Conservation (phyloP, 495 filamentous ascomycete genomes). For the Rhizodiscina lignyota region DNA sequence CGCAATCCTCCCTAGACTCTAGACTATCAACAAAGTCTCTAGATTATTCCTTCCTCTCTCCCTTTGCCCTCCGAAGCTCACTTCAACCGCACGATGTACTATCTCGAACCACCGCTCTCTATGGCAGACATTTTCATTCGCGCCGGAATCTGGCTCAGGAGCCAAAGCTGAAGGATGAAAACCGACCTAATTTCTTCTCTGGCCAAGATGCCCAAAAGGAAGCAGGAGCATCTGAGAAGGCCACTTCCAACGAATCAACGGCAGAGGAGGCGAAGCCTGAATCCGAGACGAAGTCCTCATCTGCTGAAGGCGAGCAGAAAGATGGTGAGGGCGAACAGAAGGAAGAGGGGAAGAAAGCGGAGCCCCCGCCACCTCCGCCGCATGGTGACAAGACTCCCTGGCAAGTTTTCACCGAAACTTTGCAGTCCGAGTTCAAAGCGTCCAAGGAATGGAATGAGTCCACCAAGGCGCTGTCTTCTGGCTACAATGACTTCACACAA, state of each 20-base stretch:
- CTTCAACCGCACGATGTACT: slow-evolving; percentile 18
- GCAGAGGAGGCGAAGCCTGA: slow-evolving; percentile 13
- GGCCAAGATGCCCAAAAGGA: slow-evolving; percentile 6
- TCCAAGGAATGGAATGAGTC: slow-evolving; percentile 99
- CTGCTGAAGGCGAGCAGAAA: slow-evolving; percentile 10
- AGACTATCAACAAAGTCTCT: slow-evolving; percentile 1
- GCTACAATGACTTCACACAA: slow-evolving; percentile 81
- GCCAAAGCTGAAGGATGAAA: slow-evolving; percentile 21
- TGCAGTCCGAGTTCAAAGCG: slow-evolving; percentile 81
- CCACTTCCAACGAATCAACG: slow-evolving; percentile 15
- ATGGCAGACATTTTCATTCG: slow-evolving; percentile 12
- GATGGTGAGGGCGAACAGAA: slow-evolving; percentile 12
- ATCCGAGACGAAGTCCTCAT: not conserved
- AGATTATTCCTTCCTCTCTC: slow-evolving; percentile 4
- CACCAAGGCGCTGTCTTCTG: slow-evolving; percentile 80
- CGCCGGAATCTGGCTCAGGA: slow-evolving; percentile 10
- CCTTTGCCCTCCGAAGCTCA: slow-evolving; percentile 10
- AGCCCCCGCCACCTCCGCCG: slow-evolving; percentile 67
- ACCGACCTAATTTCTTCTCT: no score
- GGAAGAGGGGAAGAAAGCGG: slow-evolving; percentile 50
- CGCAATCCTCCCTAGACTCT: slow-evolving; percentile 4
- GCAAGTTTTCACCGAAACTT: slow-evolving; percentile 95
- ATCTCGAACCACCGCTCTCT: slow-evolving; percentile 8
- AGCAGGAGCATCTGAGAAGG: slow-evolving; percentile 20
- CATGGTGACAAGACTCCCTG: slow-evolving; percentile 96